Base-by-base conservation (phyloP, 2,329 filamentous ascomycete species). In the Pseudogymnoascus sp. region DNA sequence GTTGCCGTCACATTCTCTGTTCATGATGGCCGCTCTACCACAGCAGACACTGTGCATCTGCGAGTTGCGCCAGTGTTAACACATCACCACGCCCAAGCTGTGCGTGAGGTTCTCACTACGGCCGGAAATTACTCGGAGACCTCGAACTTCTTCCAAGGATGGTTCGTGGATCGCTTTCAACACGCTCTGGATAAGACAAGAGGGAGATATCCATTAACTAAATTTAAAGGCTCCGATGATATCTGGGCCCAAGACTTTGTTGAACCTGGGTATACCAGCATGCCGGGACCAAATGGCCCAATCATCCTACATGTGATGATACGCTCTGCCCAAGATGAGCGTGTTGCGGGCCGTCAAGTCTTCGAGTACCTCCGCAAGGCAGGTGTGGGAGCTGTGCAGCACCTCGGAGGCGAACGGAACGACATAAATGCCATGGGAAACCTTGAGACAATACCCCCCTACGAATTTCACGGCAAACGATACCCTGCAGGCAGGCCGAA, bases 191-290 rank as follows among this genome's bases (percentile, higher is more conserved):
- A 6, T 3, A 55, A 33, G n/a, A 33, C 48, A n/a, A 33, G 48
- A n/a, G 48, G 48, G 17, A 17, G 29, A 12, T 55, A 33, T 2
- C 48, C 48, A 33, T 55, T 55, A 55, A 55, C 48, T 7, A 55
- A 65, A 1, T 67, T 75, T 62, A 65, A 70, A 17, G 59, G 62
- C 1, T 67, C 63, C 21, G 64, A 62, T 31, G 74, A 77, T 62
- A 66, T 72, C 48, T 78, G 75, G 75, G 68, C 71, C 1, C 76
- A 77, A 63, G 75, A 78, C 61, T 71, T 75, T 38, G 63, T 78
- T 29, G 74, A 77, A 65, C 71, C 75, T 0, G 75, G 67, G 1
- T 78, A 75, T 62, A 67, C 68, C 3, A 75, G 72, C 59, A 77
- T 77, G 63, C 75, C 75, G 0, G 75, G 74, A 0, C 72, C 74